Evolutionary conservation across 2,329 filamentous ascomycete genomes (phyloP), one percentile per base, ranked within the genome.

Genomic region (Clonostachys rosea): DNA sequence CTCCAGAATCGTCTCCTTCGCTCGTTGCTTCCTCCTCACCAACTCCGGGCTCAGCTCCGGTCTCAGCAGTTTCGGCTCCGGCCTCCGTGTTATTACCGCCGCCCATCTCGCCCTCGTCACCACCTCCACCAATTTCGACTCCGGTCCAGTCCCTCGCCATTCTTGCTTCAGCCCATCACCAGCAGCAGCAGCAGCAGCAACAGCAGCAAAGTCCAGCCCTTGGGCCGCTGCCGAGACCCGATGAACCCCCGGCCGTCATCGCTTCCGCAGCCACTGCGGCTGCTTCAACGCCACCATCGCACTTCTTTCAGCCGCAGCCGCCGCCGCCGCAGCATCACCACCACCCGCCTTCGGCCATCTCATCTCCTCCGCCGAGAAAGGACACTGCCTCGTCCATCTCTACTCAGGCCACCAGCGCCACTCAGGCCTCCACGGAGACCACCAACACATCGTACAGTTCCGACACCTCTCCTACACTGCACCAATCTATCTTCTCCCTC

Each of bases 381-480:
- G 74, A 80, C 55, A 78, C 77, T 35, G 67, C 62, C 50, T 78
- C 76, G 49, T 79, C 76, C 46, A 73, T 72, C 50, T 76, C 77
- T 49, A 78, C 76, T 18, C 70, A 69, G 56, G 71, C 69, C 54
- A 75, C 75, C 49, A 68, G 68, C 59, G 64, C 62, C 57, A 65
- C 64, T 44, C 55, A 64, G 62, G 61, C 64, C 54, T 71, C 71
- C 46, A 61, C 62, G 54, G 76, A 78, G 58, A 74, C 73, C 56
- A 69, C 63, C 54, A 69, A 72, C 57, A 74, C 72, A 57, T 70
- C 70, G 55, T 78, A 76, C 60, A 77, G 70, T 66, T 68, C 71
- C 60, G 72, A 78, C 55, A 73, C 73, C 56, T 79, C 77, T 59
- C 71, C 73, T 54, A 73, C 63, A 53, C 63, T 68, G 55, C 62